Percentiles rank a stretch among this genome's conserved stretches.
Conservation (phyloP, 176 grass and related monocot genomes). For the Aegilops speltoides region DNA sequence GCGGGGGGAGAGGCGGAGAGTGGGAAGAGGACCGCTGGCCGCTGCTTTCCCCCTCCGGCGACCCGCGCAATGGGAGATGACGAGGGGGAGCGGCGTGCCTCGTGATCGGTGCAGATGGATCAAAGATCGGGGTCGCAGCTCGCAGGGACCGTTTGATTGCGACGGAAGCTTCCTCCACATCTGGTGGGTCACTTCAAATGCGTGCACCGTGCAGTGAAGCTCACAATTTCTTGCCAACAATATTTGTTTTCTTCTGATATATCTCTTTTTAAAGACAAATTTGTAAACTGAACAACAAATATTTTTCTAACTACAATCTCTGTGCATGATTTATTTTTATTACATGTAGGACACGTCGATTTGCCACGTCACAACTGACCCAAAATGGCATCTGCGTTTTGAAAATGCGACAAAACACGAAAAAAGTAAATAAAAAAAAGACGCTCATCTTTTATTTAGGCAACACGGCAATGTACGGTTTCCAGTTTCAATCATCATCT, state of each 20-base stretch:
- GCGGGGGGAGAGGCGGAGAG: background rate
- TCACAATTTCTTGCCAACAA: background rate
- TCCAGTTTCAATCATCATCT: background rate
- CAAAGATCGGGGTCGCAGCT: background rate
- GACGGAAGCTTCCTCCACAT: background rate
- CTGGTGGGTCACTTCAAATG: background rate
- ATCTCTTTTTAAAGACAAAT: no score
- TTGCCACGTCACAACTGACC: no score
- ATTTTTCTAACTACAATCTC: background rate
- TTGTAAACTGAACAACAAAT: no score
- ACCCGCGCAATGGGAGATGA: slow-evolving; percentile 15
- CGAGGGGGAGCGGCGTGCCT: background rate
- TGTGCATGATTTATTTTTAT: background rate
- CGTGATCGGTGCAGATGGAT: slow-evolving; percentile 16
- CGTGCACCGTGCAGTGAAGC: background rate
- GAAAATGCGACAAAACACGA: background rate
- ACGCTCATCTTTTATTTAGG: slow-evolving; percentile 33
- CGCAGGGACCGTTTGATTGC: background rate
- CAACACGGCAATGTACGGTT: background rate
- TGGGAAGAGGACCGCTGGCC: background rate
- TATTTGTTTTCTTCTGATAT: no score
- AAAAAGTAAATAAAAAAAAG: background rate
- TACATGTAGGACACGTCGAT: background rate
- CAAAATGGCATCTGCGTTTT: background rate
- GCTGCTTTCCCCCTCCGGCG: slow-evolving; percentile 25